Evolutionary conservation across 2,329 filamentous ascomycete species (phyloP).

Genomic region (Periconia sp.): DNA sequence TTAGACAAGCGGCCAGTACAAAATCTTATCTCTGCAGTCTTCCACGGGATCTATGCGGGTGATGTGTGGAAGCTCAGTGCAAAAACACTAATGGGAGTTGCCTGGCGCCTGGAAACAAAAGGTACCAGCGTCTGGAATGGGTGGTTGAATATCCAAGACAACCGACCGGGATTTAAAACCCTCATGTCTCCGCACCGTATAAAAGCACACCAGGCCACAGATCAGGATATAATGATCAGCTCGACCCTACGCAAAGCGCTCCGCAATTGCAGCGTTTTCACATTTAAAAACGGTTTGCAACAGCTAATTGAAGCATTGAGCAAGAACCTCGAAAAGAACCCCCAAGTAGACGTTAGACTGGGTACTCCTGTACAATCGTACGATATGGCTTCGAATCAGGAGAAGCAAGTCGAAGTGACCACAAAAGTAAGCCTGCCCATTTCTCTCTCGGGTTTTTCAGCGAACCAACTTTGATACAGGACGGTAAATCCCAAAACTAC

Average conservation of each 20-base stretch:
- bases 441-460: not conserved
- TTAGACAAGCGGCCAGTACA: slow-evolving; percentile 61
- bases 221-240: slow-evolving; percentile 40
- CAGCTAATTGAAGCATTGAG: slow-evolving; percentile 43
- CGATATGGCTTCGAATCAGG: slow-evolving; percentile 12
- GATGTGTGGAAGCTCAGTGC: slow-evolving; percentile 80
- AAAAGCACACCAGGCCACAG: slow-evolving; percentile 26
- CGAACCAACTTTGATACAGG: slow-evolving; percentile 17
- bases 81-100: slow-evolving; percentile 60
- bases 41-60: slow-evolving; percentile 92
- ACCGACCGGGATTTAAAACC: slow-evolving; percentile 5
- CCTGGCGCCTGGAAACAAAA: slow-evolving; percentile 53
- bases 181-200: slow-evolving; percentile 20
- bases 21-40: slow-evolving; percentile 71
- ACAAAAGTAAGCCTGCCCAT: slow-evolving; percentile 21
- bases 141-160: slow-evolving; percentile 18
- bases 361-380: slow-evolving; percentile 29
- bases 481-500: slow-evolving; percentile 17
- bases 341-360: slow-evolving; percentile 45
- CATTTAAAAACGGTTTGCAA: slow-evolving; percentile 48
- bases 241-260: slow-evolving; percentile 34
- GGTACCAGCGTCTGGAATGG: slow-evolving; percentile 36
- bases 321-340: slow-evolving; percentile 36
- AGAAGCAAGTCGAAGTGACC: slow-evolving; percentile 23
- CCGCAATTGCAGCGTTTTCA: slow-evolving; percentile 43